Conservation (phyloP, 495 filamentous ascomycete genomes). For the Annulohypoxylon bovei region DNA sequence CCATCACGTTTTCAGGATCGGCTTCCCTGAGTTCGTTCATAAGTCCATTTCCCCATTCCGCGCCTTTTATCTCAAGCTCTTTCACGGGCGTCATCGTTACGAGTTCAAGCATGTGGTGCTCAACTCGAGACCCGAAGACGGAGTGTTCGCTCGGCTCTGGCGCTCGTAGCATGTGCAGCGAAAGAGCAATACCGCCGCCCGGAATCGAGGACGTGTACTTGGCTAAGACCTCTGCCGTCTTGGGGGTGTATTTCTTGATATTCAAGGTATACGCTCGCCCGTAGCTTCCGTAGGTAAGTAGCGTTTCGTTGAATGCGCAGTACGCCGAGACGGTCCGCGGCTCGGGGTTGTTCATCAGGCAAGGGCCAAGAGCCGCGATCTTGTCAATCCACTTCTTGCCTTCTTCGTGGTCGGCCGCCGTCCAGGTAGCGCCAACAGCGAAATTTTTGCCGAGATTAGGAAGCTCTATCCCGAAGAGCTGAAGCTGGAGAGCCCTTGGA, state of each 20-base stretch:
- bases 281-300: constrained; percentile 4
- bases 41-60: background rate
- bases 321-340: background rate
- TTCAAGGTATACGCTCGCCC: background rate
- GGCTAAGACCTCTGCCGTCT: background rate
- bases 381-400: constrained; percentile 2
- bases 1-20: background rate
- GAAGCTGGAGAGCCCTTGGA: constrained; percentile 4
- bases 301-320: background rate
- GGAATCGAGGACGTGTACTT: background rate
- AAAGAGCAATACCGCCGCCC: background rate
- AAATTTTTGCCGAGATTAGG: background rate
- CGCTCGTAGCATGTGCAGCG: background rate
- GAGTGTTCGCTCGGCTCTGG: constrained; percentile 1
- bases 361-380: background rate
- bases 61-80: background rate
- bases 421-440: background rate
- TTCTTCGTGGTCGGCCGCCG: background rate
- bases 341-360: constrained; percentile 8
- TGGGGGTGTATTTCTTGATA: background rate
- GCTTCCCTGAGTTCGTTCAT: background rate
- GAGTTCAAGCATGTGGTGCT: constrained; percentile 5
- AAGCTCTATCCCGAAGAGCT: constrained; percentile 1
- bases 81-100: background rate
- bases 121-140: background rate